Evolutionary conservation across 257 asterid genomes (phyloP).

Genomic region (Solanum okadae): DNA sequence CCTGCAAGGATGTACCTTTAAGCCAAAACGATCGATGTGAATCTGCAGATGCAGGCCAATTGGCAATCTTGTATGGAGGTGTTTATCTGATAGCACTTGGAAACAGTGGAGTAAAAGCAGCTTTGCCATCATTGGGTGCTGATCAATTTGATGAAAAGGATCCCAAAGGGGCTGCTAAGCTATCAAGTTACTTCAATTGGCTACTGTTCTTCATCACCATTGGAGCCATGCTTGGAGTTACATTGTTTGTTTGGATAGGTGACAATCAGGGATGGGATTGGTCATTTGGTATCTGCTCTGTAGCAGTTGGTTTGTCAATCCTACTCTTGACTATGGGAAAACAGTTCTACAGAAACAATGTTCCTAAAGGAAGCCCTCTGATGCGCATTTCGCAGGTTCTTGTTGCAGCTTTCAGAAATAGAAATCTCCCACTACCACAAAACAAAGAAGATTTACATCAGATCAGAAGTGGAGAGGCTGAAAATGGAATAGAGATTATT

Average conservation of each 20-base stretch:
- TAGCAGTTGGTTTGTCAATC: slow-evolving; percentile 30
- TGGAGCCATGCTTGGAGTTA: slow-evolving; percentile 60
- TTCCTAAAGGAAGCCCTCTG: slow-evolving; percentile 55
- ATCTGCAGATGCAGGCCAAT: slow-evolving; percentile 27
- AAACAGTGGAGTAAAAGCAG: slow-evolving; percentile 54
- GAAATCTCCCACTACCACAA: slow-evolving; percentile 38
- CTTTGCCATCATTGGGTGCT: slow-evolving; percentile 62
- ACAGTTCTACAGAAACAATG: slow-evolving; percentile 30
- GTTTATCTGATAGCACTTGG: slow-evolving; percentile 62
- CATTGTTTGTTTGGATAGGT: slow-evolving; percentile 59
- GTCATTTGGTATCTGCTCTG: slow-evolving; percentile 48
- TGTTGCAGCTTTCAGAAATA: slow-evolving; percentile 49
- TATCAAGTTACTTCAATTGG: slow-evolving; percentile 77
- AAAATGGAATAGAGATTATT: slow-evolving; percentile 33
- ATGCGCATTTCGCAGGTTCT: slow-evolving; percentile 41
- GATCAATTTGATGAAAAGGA: slow-evolving; percentile 62
- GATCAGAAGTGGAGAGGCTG: slow-evolving; percentile 30
- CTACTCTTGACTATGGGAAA: slow-evolving; percentile 44
- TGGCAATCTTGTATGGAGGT: slow-evolving; percentile 39
- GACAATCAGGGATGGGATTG: slow-evolving; percentile 70
- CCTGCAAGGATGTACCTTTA: slow-evolving; percentile 42
- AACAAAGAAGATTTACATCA: slow-evolving; percentile 33
- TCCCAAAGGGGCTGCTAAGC: slow-evolving; percentile 37
- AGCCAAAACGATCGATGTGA: slow-evolving; percentile 26
- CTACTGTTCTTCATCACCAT: slow-evolving; percentile 29